These are phyloP conservation scores for Megacollybia marginata DNA, from an alignment of 768 basidiomycete genomes.

Conservation along the genomic window DNA sequence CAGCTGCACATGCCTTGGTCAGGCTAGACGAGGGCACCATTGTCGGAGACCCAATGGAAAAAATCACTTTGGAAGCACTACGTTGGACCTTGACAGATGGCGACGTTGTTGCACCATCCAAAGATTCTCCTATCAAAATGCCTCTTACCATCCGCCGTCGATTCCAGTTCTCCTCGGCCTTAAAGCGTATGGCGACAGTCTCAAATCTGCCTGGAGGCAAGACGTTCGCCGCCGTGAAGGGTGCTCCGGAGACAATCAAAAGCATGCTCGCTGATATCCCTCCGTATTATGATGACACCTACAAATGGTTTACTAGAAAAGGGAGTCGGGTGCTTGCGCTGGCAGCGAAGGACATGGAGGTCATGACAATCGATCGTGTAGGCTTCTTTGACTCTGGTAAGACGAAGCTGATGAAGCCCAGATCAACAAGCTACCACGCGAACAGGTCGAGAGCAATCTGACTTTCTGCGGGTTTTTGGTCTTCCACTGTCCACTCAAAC, in stretches of 20 bases:
- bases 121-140: constrained; percentile 45
- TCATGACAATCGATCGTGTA: constrained; percentile 66
- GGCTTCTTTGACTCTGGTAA: constrained; percentile 8
- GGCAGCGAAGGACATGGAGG: constrained; percentile 78
- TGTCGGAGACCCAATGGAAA: constrained; percentile 99
- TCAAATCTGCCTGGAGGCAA: constrained; percentile 52
- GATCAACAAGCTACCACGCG: constrained; percentile 86
- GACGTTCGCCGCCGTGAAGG: constrained; percentile 76
- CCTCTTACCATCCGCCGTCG: constrained; percentile 76
- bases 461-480: constrained; percentile 94
- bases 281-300: constrained; percentile 83
- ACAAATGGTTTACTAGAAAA: constrained; percentile 87
- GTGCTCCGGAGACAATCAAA: constrained; percentile 96
- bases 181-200: constrained; percentile 97
- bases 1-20: constrained; percentile 92
- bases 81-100: constrained; percentile 81
- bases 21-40: constrained; percentile 88
- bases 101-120: constrained; percentile 61
- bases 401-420: constrained; percentile 18
- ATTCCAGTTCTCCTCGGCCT: constrained; percentile 95
- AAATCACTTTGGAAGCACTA: constrained; percentile 86
- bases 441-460: constrained; percentile 71
- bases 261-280: constrained; percentile 74
- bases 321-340: constrained; percentile 93
- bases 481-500: constrained; percentile 96